Conservation (phyloP, 2,329 filamentous ascomycete species). For the Erysiphe neolycopersici region DNA sequence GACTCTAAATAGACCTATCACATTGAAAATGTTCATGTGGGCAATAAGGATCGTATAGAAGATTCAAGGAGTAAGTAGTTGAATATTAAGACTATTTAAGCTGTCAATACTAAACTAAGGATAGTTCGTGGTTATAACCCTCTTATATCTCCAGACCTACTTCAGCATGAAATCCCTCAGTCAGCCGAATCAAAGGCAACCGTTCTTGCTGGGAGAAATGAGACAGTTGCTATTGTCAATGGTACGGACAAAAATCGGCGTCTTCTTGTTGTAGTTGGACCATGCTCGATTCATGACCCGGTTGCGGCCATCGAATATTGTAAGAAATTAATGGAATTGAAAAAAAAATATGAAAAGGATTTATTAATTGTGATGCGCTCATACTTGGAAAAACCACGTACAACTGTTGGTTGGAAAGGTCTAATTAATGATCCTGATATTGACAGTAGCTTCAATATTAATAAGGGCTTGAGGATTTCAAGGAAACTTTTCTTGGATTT, state of each 20-base stretch:
- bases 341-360: slow-evolving; percentile 71
- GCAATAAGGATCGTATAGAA: slow-evolving; percentile 45
- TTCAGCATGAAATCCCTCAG: slow-evolving; percentile 70
- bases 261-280: slow-evolving; percentile 65
- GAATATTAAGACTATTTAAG: too few species aligned
- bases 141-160: slow-evolving; percentile 73
- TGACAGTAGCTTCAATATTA: slow-evolving; percentile 96
- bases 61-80: slow-evolving; percentile 49
- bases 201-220: slow-evolving; percentile 32
- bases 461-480: slow-evolving; percentile 73
- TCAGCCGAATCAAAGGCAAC: slow-evolving; percentile 19
- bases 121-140: slow-evolving; percentile 74
- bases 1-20: slow-evolving; percentile 28
- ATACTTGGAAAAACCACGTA: slow-evolving; percentile 95
- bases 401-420: slow-evolving; percentile 96
- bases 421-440: slow-evolving; percentile 97
- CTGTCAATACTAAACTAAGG: neutral
- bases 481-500: slow-evolving; percentile 84
- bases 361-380: slow-evolving; percentile 91
- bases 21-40: slow-evolving; percentile 54
- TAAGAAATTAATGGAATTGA: slow-evolving; percentile 51
- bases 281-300: slow-evolving; percentile 94
- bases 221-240: slow-evolving; percentile 42
- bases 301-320: slow-evolving; percentile 80
- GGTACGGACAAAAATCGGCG: slow-evolving; percentile 24